Evolutionary conservation across 2,329 filamentous ascomycete species (phyloP).

Genomic region (Epichloe elymi): DNA sequence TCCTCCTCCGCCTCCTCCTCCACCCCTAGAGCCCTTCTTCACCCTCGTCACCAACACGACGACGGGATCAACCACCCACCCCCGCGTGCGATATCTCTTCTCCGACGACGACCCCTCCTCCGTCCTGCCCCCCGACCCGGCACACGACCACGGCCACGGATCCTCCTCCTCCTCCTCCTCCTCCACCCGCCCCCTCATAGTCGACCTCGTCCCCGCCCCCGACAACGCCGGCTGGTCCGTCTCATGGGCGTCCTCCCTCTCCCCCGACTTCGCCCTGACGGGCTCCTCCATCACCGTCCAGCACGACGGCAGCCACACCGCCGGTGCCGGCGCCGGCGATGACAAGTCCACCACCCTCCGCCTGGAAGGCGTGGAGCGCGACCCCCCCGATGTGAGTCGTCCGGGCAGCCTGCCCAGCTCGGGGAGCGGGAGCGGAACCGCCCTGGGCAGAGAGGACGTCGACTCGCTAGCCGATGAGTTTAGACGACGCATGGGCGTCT

Average conservation of each 20-base stretch:
- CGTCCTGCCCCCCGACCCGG: slow-evolving; percentile 45
- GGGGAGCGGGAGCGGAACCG: slow-evolving; percentile 18
- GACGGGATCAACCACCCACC: slow-evolving; percentile 67
- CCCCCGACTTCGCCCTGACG: slow-evolving; percentile 55
- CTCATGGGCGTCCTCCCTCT: slow-evolving; percentile 57
- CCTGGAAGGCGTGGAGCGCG: slow-evolving; percentile 25
- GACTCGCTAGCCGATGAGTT: slow-evolving; percentile 41
- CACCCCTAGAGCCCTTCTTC: slow-evolving; percentile 66
- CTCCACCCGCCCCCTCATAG: slow-evolving; percentile 34
- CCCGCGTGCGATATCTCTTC: slow-evolving; percentile 84
- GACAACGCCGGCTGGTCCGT: slow-evolving; percentile 39
- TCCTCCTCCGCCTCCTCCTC: background rate
- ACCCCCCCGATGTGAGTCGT: slow-evolving; percentile 14
- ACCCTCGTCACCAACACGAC: slow-evolving; percentile 66
- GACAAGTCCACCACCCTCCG: slow-evolving; percentile 18
- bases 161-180: slow-evolving; percentile 15
- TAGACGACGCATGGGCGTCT: slow-evolving; percentile 39
- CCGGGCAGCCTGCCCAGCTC: slow-evolving; percentile 15
- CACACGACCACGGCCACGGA: slow-evolving; percentile 14
- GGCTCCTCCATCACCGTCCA: slow-evolving; percentile 29
- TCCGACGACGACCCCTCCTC: slow-evolving; percentile 80
- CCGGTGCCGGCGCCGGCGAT: too few relatives aligned
- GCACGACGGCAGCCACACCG: slow-evolving; percentile 20
- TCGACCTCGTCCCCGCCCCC: slow-evolving; percentile 36
- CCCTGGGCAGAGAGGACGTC: slow-evolving; percentile 33